Base-by-base conservation (phyloP, 768 basidiomycete species). In the Suillus alpinus region DNA sequence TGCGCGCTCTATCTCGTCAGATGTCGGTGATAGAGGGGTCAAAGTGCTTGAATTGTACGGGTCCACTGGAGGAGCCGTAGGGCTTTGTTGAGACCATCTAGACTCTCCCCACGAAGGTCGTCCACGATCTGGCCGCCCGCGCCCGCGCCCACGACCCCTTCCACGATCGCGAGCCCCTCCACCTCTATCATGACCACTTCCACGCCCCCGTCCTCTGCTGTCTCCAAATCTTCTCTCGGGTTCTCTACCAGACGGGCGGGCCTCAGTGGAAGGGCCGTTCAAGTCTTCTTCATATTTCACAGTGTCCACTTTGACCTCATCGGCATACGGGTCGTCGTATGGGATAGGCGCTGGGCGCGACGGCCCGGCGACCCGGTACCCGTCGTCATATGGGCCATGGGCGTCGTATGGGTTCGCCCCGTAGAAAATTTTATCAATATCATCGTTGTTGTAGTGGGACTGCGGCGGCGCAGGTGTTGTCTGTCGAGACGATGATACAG, bases 321-420 rank as follows among this genome's bases (percentile, higher is more conserved):
- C 84, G 20, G 85, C 79, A 68, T 92, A 92, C 10, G 91, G 91
- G 65, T 93, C 91, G 60, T 92, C 89, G 67, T 92, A 93, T 31
- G 91, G 88, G 40, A 84, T 75, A 5, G 91, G 91, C 16, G 81
- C 67, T 26, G 89, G 88, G 56, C 90, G 83, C 14, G 84, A 82
- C 9, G 85, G 80, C 18, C 81, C 80, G 41, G 78, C 77, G 29
- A 75, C 69, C 46, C 67, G 71, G 59, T 82, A 85, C 65, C 87
- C 84, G 60, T 86, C 78, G 69, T 91, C 89, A 67, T 92, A 91
- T 0, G 84, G 83, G 32, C 86, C 83, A 66, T 85, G 76, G 46
- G 84, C 84, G 65, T 84, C 87, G 66, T 87, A 91, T 0, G 88
- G 85, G 69, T 84, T 86, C 50, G 80, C 72, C 55, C 82, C 80